phyloP scores from a whole-genome alignment of 352 stramenopile genomes.

The Phytopythium boreale region DNA sequence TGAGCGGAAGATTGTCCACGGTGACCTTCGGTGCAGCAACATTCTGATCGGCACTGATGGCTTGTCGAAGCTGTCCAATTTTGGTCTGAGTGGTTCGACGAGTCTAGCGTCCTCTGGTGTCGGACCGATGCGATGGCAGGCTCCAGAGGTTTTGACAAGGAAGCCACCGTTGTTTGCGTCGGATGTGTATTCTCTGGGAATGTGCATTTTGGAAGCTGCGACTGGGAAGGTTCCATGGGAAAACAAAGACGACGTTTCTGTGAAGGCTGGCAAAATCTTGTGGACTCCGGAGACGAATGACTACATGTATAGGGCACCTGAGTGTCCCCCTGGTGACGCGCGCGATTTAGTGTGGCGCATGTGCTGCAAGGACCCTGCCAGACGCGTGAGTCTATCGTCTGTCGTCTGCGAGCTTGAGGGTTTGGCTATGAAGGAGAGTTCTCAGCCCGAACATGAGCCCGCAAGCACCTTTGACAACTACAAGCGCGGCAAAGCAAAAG shows the following conservation, averaged over 20 bases:
- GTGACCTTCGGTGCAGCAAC: no score
- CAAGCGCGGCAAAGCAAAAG: no score
- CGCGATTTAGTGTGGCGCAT: constrained; percentile 29
- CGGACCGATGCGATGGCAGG: constrained; percentile 15
- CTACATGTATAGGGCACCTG: no score
- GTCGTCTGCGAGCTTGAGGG: constrained; percentile 5
- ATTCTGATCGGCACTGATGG: constrained; percentile 21
- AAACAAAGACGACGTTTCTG: no score
- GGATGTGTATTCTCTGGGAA: constrained; percentile 35
- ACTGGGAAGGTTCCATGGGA: constrained; percentile 6
- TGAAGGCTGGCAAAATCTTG: no score
- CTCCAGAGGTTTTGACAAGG: constrained; percentile 20
- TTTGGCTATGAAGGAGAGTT: not conserved
- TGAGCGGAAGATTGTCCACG: constrained; percentile 19
- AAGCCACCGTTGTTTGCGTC: constrained; percentile 18
- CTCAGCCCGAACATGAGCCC: no score
- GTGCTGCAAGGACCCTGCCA: constrained; percentile 14
- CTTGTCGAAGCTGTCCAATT: constrained; percentile 23
- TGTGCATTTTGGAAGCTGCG: constrained; percentile 33
- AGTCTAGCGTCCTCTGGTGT: not conserved
- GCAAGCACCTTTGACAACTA: no score
- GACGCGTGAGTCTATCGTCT: not conserved
- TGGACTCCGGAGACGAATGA: no score
- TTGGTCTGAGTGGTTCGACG: constrained; percentile 13
- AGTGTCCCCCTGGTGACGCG: not conserved